phyloP scores from a whole-genome alignment of 2,329 filamentous ascomycete species.

The Colletotrichum lindemuthianum region DNA sequence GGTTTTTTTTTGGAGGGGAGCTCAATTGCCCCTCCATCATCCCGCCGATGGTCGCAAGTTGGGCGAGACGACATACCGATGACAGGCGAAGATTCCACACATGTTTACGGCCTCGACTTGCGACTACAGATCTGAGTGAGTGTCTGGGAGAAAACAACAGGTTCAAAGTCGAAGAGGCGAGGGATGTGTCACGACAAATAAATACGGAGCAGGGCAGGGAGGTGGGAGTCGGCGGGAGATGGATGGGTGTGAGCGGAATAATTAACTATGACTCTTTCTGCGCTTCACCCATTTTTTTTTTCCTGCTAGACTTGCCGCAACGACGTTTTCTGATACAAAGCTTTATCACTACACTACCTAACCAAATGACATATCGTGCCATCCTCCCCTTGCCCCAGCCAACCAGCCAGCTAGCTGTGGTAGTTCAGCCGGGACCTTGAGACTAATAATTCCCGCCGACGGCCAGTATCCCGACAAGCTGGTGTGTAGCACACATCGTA shows the following conservation, averaged over 20 bases:
- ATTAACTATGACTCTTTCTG: conserved; percentile 35
- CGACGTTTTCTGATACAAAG: conserved; percentile 32
- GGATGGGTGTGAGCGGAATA: conserved; percentile 24
- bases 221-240: conserved; percentile 17
- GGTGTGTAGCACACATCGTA: too few relatives aligned
- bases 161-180: conserved; percentile 14
- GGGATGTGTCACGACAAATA: conserved; percentile 26
- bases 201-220: conserved; percentile 31
- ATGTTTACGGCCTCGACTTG: conserved; percentile 65
- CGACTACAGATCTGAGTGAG: conserved; percentile 2
- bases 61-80: conserved; percentile 70
- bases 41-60: conserved; percentile 19
- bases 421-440: too few relatives aligned
- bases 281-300: conserved; percentile 34
- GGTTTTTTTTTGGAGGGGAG: conserved; percentile 39
- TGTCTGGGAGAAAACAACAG: conserved; percentile 19
- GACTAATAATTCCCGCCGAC: not conserved
- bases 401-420: too few relatives aligned
- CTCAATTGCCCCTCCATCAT: conserved; percentile 49
- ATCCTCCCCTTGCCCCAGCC: not conserved
- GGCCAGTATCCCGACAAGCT: conserved; percentile 16
- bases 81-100: conserved; percentile 98
- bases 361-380: not conserved
- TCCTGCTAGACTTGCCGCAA: conserved; percentile 20
- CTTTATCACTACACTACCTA: conserved; percentile 12